These are phyloP conservation scores for Pterulicium gracile DNA, from an alignment of 1,284 basidiomycete genomes.

Conservation along the genomic window DNA sequence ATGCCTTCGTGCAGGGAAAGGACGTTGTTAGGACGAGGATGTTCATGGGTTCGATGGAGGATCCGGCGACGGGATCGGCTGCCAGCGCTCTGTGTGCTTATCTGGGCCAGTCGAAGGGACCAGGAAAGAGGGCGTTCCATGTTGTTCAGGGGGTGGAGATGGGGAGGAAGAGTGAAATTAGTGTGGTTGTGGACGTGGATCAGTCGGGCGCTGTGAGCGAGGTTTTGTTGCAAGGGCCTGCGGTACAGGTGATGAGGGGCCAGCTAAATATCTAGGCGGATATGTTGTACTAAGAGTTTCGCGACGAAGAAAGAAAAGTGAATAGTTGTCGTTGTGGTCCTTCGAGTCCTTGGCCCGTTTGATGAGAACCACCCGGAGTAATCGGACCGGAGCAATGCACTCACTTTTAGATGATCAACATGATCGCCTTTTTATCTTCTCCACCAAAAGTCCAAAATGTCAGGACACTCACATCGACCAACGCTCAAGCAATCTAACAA, in stretches of 20 bases:
- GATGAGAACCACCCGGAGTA: too few species aligned
- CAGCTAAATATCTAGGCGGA: constrained; percentile 2
- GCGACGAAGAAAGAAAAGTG: too few species aligned
- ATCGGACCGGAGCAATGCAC: too few species aligned
- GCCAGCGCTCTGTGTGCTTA: constrained; percentile 30
- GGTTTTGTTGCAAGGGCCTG: constrained; percentile 26
- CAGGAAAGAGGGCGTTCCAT: constrained; percentile 22
- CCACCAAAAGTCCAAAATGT: not conserved
- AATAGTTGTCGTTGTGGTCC: too few species aligned
- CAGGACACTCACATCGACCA: constrained; percentile 3
- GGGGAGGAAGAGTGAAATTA: constrained; percentile 30
- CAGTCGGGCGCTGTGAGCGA: constrained; percentile 18
- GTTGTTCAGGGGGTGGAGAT: constrained; percentile 34
- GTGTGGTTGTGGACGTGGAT: constrained; percentile 23
- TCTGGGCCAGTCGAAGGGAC: constrained; percentile 23
- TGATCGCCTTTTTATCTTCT: not conserved
- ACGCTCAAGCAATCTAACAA: constrained; percentile 63
- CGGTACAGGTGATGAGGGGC: constrained; percentile 28
- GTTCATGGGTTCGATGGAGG: constrained; percentile 27
- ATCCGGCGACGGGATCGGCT: constrained; percentile 36
- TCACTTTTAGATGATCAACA: not conserved
- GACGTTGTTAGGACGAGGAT: constrained; percentile 26
- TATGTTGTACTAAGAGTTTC: too few species aligned
- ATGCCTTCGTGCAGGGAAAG: constrained; percentile 21
- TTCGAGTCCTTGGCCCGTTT: too few species aligned